A percentile compares a stretch with the other conserved stretches of the same genome.
These are phyloP conservation scores for Fusarium ambrosium DNA, from an alignment of 2,329 filamentous ascomycete genomes.

Conservation along the genomic window DNA sequence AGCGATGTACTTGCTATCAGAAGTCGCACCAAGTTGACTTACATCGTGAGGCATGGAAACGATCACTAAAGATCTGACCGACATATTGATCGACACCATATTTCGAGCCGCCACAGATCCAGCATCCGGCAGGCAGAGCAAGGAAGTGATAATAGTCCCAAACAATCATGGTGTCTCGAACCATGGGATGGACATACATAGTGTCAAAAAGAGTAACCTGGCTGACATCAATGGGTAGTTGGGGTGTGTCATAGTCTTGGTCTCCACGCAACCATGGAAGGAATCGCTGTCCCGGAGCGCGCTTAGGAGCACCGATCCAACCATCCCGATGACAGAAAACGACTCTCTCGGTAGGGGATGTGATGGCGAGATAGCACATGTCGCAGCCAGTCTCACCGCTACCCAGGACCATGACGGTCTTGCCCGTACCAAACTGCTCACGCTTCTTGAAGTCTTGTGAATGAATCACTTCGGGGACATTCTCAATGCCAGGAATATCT, in stretches of 20 bases:
- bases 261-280: constrained; percentile 56
- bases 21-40: constrained; percentile 17
- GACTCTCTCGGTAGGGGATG: constrained; percentile 52
- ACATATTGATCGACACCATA: constrained; percentile 40
- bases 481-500: constrained; percentile 53
- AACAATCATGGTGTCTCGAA: constrained; percentile 48
- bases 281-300: constrained; percentile 47
- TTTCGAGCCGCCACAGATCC: constrained; percentile 36
- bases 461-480: constrained; percentile 54
- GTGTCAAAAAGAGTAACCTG: constrained; percentile 17
- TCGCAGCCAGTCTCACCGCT: constrained; percentile 60
- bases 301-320: constrained; percentile 1
- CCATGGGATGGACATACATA: constrained; percentile 18
- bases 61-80: constrained; percentile 43
- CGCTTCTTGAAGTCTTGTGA: constrained; percentile 57
- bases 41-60: constrained; percentile 44
- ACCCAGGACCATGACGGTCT: constrained; percentile 57
- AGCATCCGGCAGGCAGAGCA: constrained; percentile 40
- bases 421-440: constrained; percentile 54
- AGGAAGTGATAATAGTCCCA: constrained; percentile 57
- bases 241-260: constrained; percentile 18
- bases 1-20: neutral
- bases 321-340: constrained; percentile 1
- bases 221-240: constrained; percentile 38
- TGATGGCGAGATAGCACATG: constrained; percentile 57